phyloP scores from a whole-genome alignment of 345 rosid species.

The Murraya koenigii region DNA sequence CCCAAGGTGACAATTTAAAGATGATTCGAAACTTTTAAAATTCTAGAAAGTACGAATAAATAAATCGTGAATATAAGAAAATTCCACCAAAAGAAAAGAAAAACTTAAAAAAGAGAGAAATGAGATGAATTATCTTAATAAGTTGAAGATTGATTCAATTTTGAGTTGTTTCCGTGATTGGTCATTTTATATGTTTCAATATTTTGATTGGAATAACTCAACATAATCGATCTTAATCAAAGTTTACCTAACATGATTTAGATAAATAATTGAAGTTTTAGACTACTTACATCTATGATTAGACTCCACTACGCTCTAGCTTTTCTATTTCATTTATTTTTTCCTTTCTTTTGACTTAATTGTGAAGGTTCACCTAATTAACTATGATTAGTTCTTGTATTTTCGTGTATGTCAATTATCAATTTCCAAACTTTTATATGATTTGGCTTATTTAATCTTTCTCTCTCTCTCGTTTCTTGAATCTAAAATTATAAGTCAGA shows the following conservation, averaged over 20 bases:
- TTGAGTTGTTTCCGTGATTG: neutral
- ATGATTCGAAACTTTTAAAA: neutral
- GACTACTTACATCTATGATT: slow-evolving; percentile 20
- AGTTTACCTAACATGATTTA: slow-evolving; percentile 23
- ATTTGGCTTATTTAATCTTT: no score
- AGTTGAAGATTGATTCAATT: neutral
- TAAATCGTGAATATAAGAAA: neutral
- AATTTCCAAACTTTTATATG: neutral
- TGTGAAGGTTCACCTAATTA: slow-evolving; percentile 1
- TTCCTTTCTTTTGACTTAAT: slow-evolving; percentile 12
- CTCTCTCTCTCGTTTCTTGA: no score
- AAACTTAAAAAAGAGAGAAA: neutral
- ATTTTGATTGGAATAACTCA: neutral
- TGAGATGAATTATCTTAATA: neutral
- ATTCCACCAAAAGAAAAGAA: neutral
- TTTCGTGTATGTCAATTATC: neutral
- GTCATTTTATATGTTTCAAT: neutral
- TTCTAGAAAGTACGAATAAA: neutral
- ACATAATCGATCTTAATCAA: slow-evolving; percentile 8
- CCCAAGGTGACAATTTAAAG: neutral
- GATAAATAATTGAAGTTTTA: slow-evolving; percentile 1
- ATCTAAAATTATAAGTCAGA: neutral
- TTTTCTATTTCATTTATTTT: neutral
- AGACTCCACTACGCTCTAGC: slow-evolving; percentile 29
- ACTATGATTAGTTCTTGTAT: neutral